A percentile compares a stretch with the other conserved stretches of the same genome.
These are phyloP conservation scores for Lepidium sativum DNA, from an alignment of 345 rosid species.

Conservation along the genomic window DNA sequence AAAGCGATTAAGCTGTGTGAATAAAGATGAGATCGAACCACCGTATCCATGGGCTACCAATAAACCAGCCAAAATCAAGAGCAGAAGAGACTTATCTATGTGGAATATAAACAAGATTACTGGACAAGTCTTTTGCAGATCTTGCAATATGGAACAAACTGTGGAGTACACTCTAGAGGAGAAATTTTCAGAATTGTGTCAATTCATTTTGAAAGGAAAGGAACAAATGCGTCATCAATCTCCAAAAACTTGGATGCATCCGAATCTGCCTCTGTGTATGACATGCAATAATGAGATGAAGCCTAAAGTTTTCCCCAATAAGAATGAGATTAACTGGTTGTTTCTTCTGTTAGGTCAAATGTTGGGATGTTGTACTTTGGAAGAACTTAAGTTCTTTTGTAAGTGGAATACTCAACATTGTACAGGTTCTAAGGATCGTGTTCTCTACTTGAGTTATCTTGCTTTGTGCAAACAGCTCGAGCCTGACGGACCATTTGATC, in stretches of 20 bases:
- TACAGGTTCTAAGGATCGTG: conserved; percentile 72
- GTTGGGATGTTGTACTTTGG: conserved; percentile 63
- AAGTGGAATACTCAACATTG: conserved; percentile 50
- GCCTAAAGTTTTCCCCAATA: conserved; percentile 45
- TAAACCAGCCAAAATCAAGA: conserved; percentile 35
- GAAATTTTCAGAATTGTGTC: conserved; percentile 40
- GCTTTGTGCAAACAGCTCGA: conserved; percentile 52
- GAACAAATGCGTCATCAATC: conserved; percentile 52
- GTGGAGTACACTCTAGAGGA: conserved; percentile 37
- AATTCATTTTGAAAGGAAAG: conserved; percentile 32
- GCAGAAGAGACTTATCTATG: conserved; percentile 24
- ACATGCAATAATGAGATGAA: conserved; percentile 41
- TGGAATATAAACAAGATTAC: conserved; percentile 25
- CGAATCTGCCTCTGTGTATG: conserved; percentile 38
- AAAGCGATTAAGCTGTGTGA: background rate
- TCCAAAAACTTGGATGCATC: conserved; percentile 45
- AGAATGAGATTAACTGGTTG: conserved; percentile 63
- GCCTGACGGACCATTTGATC: conserved; percentile 25
- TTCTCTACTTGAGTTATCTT: conserved; percentile 53
- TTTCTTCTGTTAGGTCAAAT: conserved; percentile 74
- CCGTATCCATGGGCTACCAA: conserved; percentile 58
- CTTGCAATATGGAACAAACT: conserved; percentile 41
- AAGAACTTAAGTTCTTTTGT: conserved; percentile 71
- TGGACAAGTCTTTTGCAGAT: conserved; percentile 52
- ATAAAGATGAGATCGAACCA: background rate